Evolutionary conservation across 352 stramenopile genomes (phyloP).

Genomic region (Globisporangium alternatum): DNA sequence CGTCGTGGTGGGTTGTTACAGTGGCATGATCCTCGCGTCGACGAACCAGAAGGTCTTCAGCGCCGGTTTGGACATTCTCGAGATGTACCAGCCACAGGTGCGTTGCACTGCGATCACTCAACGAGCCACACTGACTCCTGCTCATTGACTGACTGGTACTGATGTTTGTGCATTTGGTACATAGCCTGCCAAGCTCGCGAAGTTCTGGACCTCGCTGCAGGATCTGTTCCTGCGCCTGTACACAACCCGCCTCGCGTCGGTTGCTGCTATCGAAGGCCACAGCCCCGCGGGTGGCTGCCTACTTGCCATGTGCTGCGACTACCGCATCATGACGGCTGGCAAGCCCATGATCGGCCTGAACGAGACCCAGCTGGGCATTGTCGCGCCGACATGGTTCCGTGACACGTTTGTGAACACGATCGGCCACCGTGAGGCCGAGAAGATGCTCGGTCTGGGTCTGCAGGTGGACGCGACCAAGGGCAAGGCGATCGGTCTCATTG

Average conservation of each 20-base stretch:
- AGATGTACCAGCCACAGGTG: constrained; percentile 90
- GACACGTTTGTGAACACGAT: constrained; percentile 86
- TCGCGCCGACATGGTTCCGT: constrained; percentile 78
- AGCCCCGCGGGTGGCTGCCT: constrained; percentile 92
- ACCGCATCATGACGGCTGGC: constrained; percentile 89
- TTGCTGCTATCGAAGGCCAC: constrained; percentile 91
- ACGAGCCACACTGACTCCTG: background rate
- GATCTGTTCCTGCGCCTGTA: constrained; percentile 93
- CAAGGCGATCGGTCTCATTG: constrained; percentile 72
- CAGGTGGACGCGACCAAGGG: constrained; percentile 75
- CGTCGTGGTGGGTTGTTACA: constrained; percentile 15
- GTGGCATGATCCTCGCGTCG: constrained; percentile 75
- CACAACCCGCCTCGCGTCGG: constrained; percentile 80
- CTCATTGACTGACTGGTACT: background rate
- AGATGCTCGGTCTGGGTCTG: constrained; percentile 79
- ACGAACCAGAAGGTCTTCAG: constrained; percentile 87
- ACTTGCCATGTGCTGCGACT: constrained; percentile 93
- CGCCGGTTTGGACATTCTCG: constrained; percentile 90
- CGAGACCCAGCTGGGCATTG: constrained; percentile 93
- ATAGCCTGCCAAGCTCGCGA: constrained; percentile 53
- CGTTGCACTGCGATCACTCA: background rate
- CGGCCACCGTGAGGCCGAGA: constrained; percentile 78
- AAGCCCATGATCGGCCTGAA: constrained; percentile 93
- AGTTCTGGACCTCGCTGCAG: constrained; percentile 93
- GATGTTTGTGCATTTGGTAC: background rate